These are phyloP conservation scores for Penicillium rolfsii DNA, from an alignment of 2,329 filamentous ascomycete genomes.

Conservation along the genomic window DNA sequence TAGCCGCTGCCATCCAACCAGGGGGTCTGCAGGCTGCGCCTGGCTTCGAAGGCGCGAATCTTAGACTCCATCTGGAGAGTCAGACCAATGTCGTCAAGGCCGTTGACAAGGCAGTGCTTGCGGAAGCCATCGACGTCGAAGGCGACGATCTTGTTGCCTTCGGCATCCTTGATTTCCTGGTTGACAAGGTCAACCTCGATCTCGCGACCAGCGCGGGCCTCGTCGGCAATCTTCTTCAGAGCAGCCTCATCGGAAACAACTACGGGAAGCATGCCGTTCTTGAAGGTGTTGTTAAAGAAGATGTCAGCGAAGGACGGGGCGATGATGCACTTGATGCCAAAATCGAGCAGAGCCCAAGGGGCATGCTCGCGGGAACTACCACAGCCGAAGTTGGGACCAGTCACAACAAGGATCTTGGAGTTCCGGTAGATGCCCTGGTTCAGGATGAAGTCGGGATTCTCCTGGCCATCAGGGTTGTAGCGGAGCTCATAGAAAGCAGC, in stretches of 20 bases:
- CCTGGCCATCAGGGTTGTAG: conserved; percentile 73
- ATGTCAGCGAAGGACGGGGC: conserved; percentile 88
- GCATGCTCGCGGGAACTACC: conserved; percentile 92
- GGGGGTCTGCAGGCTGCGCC: conserved; percentile 75
- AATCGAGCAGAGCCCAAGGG: conserved; percentile 94
- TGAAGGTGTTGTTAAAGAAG: conserved; percentile 99
- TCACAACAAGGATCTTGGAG: conserved; percentile 87
- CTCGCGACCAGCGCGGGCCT: conserved; percentile 78
- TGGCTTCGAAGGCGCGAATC: conserved; percentile 80
- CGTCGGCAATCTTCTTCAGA: conserved; percentile 71
- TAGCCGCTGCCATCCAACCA: conserved; percentile 91
- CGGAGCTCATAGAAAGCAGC: conserved; percentile 87
- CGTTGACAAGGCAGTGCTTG: conserved; percentile 91
- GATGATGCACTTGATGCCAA: conserved; percentile 92
- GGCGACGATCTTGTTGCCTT: conserved; percentile 71
- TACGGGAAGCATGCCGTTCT: conserved; percentile 97
- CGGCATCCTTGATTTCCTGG: conserved; percentile 76
- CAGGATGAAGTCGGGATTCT: conserved; percentile 81
- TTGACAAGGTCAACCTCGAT: conserved; percentile 87
- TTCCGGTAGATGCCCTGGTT: conserved; percentile 85
- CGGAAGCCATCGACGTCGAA: conserved; percentile 94
- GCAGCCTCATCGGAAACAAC: conserved; percentile 68
- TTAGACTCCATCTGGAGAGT: conserved; percentile 92
- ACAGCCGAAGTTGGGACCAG: conserved; percentile 93
- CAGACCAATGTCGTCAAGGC: conserved; percentile 91